A percentile compares a stretch with the other conserved stretches of the same genome.
phyloP scores from a whole-genome alignment of 805 yeast genomes.

The Hanseniaspora lachancei region DNA sequence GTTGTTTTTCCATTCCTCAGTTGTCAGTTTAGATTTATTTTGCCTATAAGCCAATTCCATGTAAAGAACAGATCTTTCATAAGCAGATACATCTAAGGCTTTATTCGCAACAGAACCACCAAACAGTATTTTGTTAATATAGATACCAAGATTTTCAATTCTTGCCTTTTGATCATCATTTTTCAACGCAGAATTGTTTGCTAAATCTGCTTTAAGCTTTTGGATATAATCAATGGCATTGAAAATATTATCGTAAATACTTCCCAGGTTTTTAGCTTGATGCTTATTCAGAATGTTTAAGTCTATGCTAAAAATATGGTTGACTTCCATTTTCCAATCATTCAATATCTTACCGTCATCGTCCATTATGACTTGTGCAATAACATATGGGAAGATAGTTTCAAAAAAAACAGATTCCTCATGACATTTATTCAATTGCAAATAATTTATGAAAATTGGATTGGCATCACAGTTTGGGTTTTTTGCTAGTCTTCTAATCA shows the following conservation, averaged over 20 bases:
- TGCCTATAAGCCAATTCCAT: conserved; percentile 59
- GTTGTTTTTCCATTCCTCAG: conserved; percentile 25
- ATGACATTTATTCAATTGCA: conserved; percentile 6
- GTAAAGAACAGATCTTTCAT: conserved; percentile 75
- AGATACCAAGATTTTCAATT: conserved; percentile 34
- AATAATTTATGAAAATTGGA: not conserved
- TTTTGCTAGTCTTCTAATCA: conserved; percentile 33
- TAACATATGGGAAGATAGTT: conserved; percentile 64
- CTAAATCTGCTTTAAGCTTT: conserved; percentile 44
- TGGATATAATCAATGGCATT: conserved; percentile 70
- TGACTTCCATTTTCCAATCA: conserved; percentile 42
- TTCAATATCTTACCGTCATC: conserved; percentile 28
- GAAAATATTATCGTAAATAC: conserved; percentile 62
- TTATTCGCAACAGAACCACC: conserved; percentile 53
- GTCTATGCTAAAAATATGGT: conserved; percentile 41
- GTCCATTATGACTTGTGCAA: conserved; percentile 47
- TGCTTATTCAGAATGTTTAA: conserved; percentile 36
- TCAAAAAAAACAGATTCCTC: conserved; percentile 46
- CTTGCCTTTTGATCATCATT: conserved; percentile 25
- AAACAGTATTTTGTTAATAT: conserved; percentile 44
- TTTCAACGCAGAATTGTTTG: conserved; percentile 26
- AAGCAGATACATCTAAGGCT: conserved; percentile 71
- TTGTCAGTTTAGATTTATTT: conserved; percentile 17
- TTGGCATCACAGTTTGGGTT: not conserved
- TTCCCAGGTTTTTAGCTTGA: conserved; percentile 44